Evolutionary conservation across 2,329 filamentous ascomycete species (phyloP).

Genomic region (Leptographium wingfieldii): DNA sequence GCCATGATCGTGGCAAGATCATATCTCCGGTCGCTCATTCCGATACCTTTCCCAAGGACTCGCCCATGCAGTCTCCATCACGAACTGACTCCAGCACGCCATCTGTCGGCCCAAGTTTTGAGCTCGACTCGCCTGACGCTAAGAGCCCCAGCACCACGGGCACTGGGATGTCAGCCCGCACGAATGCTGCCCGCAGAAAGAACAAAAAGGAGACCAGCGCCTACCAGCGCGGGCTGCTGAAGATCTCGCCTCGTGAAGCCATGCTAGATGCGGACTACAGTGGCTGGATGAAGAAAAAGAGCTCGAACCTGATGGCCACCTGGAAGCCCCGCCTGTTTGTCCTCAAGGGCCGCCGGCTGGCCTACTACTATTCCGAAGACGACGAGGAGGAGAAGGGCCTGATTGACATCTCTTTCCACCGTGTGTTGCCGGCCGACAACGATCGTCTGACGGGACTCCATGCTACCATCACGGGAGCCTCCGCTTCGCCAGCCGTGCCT

Average conservation of each 20-base stretch:
- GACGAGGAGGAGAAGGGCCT: constrained; percentile 89
- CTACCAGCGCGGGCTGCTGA: constrained; percentile 74
- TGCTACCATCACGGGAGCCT: constrained; percentile 82
- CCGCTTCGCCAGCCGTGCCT: constrained; percentile 47
- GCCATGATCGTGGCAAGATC: constrained; percentile 38
- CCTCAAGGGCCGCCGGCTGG: constrained; percentile 76
- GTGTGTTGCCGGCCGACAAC: constrained; percentile 87
- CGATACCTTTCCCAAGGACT: constrained; percentile 39
- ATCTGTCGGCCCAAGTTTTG: constrained; percentile 56
- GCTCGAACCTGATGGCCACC: constrained; percentile 86
- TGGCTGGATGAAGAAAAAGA: constrained; percentile 99
- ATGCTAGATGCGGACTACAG: constrained; percentile 83
- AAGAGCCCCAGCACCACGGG: constrained; percentile 40
- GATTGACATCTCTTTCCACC: constrained; percentile 95
- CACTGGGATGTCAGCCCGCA: constrained; percentile 34
- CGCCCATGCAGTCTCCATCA: constrained; percentile 49
- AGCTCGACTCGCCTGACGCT: constrained; percentile 61
- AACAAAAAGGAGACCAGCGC: constrained; percentile 92
- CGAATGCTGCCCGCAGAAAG: constrained; percentile 42
- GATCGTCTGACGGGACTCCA: constrained; percentile 84
- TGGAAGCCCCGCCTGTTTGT: constrained; percentile 98
- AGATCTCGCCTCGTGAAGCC: constrained; percentile 69
- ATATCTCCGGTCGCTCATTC: constrained; percentile 34
- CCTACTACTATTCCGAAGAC: constrained; percentile 91
- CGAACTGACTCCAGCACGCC: constrained; percentile 65